Base-by-base conservation (phyloP, 2,329 filamentous ascomycete genomes). In the Fusarium nelsonii region DNA sequence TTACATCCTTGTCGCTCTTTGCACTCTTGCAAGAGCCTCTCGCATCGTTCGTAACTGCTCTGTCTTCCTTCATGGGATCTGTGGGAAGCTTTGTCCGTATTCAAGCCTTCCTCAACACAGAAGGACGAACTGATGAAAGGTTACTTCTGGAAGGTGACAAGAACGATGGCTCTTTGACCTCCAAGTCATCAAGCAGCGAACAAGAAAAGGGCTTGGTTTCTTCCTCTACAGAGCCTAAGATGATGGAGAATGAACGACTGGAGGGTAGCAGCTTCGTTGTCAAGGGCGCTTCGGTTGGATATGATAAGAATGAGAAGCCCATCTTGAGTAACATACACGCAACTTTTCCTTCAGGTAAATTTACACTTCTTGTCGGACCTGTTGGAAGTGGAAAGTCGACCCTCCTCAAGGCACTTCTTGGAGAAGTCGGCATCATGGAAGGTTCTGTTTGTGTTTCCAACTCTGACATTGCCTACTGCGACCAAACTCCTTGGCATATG, bases 341-440 rank as follows among this genome's bases (percentile, higher is more conserved):
- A 58, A 0, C 12, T 5, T 23, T 70, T 0, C 69, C 69, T 1
- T 0, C 16, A 5, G 52, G 62, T 0, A 71, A 63, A 14, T 30
- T 73, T 4, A 58, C 66, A 28, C 65, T 77, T 6, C 26, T 81
- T 3, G 62, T 78, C 8, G 80, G 79, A 0, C 78, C 79, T 0
- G 77, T 81, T 0, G 80, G 78, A 0, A 78, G 72, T 26, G 80
- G 80, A 11, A 82, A 81, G 57, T 77, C 76, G 0, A 77, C 77
- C 3, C 58, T 80, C 2, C 64, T 80, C 33, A 74, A 78, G 33
- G 63, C 73, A 12, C 52, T 81, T 0, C 71, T 79, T 0, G 75
- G 77, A 10, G 76, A 78, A 54, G 37, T 71, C 12, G 2, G 36
- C 4, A 23, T 71, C n/a, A 60, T 63, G 33, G 37, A 32, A 1